These are phyloP conservation scores for Colletotrichum sp. DNA, from an alignment of 2,329 filamentous ascomycete species.

Conservation along the genomic window DNA sequence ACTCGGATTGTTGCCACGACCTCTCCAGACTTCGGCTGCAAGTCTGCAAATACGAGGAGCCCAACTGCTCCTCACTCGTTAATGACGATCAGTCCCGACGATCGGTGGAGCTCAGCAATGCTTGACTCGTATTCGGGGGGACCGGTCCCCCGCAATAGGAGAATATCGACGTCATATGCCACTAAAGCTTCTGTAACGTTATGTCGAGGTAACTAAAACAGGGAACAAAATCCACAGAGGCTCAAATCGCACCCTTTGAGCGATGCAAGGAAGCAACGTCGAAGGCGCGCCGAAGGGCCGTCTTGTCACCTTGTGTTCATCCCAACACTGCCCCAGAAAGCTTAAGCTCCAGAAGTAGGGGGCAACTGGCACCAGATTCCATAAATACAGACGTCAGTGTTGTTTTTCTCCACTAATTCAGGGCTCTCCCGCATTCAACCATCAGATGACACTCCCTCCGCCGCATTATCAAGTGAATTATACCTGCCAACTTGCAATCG, in stretches of 20 bases:
- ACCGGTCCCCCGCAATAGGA: not conserved
- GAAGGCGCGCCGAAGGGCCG: not conserved
- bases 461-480: not conserved
- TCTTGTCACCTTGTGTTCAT: not conserved
- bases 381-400: not conserved
- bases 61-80: not conserved
- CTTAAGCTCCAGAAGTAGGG: not conserved
- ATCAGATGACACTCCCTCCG: not conserved
- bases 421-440: not conserved
- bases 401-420: not conserved
- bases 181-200: not conserved
- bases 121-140: constrained; percentile 6
- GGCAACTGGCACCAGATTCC: not conserved
- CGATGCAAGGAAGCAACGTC: not conserved
- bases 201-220: not conserved
- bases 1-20: not conserved
- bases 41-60: constrained; percentile 1
- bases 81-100: constrained; percentile 7
- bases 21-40: not conserved
- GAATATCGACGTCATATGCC: constrained; percentile 1
- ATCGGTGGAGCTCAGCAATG: not conserved
- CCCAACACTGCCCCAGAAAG: constrained; percentile 4
- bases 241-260: not conserved
- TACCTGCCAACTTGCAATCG: not conserved
- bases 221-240: not conserved